These are phyloP conservation scores for Trichomonascaceae sp. DNA, from an alignment of 1,139 yeast species.

Conservation along the genomic window DNA sequence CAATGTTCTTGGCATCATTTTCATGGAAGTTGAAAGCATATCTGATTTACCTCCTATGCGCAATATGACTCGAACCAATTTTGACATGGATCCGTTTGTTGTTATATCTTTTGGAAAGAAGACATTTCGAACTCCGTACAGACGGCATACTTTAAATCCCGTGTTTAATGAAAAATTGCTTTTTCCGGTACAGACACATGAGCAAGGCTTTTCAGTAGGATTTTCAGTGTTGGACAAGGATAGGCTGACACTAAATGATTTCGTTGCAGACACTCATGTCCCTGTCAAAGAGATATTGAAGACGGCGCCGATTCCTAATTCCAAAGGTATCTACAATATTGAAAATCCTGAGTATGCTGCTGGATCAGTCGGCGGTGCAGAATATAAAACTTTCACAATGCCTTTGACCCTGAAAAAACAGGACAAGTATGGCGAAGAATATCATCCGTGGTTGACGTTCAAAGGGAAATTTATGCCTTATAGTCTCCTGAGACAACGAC, in stretches of 20 bases:
- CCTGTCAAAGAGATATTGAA: slow-evolving; percentile 45
- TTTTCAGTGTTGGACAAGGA: slow-evolving; percentile 82
- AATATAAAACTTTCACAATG: slow-evolving; percentile 25
- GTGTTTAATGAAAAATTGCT: slow-evolving; percentile 74
- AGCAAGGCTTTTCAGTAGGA: slow-evolving; percentile 56
- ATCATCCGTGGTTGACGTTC: slow-evolving; percentile 51
- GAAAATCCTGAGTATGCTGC: slow-evolving; percentile 16
- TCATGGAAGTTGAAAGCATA: slow-evolving; percentile 69
- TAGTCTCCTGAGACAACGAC: slow-evolving; percentile 53
- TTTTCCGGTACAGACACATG: slow-evolving; percentile 68
- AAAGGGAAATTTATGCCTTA: slow-evolving; percentile 67
- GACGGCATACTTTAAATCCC: slow-evolving; percentile 78
- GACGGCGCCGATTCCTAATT: slow-evolving; percentile 31
- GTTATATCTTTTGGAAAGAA: slow-evolving; percentile 86
- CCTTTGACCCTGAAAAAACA: slow-evolving; percentile 34
- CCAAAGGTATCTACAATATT: slow-evolving; percentile 28
- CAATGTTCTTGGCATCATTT: slow-evolving; percentile 62
- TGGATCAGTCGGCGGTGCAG: slow-evolving; percentile 6
- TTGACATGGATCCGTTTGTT: slow-evolving; percentile 96
- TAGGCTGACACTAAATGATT: slow-evolving; percentile 72
- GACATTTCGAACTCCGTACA: slow-evolving; percentile 81
- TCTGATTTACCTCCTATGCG: slow-evolving; percentile 40
- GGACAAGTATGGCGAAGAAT: slow-evolving; percentile 33
- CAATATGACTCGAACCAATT: slow-evolving; percentile 55
- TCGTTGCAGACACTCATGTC: slow-evolving; percentile 61